phyloP scores from a whole-genome alignment of 768 basidiomycete species.

The Macrolepiota albuminosa region DNA sequence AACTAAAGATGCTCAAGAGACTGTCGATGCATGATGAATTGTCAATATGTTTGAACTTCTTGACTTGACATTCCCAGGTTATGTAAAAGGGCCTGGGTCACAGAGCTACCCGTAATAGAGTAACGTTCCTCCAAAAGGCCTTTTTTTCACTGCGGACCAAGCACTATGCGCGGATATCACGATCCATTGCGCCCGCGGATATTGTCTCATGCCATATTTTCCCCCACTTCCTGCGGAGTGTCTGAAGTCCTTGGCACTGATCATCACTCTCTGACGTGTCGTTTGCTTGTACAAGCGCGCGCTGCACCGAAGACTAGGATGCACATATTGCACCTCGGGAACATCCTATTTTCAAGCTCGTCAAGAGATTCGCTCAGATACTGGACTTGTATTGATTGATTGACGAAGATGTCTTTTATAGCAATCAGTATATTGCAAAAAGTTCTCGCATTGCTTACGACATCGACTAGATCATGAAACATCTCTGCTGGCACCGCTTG shows the following conservation, averaged over 20 bases:
- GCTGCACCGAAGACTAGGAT: conserved; percentile 36
- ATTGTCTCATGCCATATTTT: conserved; percentile 36
- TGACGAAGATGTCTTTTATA: conserved; percentile 7
- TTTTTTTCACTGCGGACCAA: neutral
- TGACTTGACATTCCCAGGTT: conserved; percentile 41
- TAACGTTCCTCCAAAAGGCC: too few species aligned
- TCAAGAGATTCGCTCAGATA: conserved; percentile 11
- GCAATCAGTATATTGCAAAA: conserved; percentile 35
- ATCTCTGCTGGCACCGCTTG: conserved; percentile 34
- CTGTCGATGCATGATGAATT: conserved; percentile 38
- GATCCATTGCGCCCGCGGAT: conserved; percentile 32
- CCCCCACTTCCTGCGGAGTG: conserved; percentile 32
- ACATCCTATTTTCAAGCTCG: conserved; percentile 38
- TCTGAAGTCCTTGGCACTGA: conserved; percentile 12
- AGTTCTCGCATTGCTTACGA: conserved; percentile 29
- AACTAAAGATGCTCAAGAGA: conserved; percentile 36
- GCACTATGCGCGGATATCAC: too few species aligned
- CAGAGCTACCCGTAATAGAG: too few species aligned
- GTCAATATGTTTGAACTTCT: conserved; percentile 33
- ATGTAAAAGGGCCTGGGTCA: too few species aligned
- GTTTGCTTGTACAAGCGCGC: conserved; percentile 53
- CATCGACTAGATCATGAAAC: conserved; percentile 40
- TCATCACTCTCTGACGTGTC: conserved; percentile 48
- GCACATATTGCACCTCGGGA: conserved; percentile 14
- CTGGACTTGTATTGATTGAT: neutral